Evolutionary conservation across 495 filamentous ascomycete species (phyloP), one percentile per base, ranked within the genome.

Genomic region (Physcia stellaris): DNA sequence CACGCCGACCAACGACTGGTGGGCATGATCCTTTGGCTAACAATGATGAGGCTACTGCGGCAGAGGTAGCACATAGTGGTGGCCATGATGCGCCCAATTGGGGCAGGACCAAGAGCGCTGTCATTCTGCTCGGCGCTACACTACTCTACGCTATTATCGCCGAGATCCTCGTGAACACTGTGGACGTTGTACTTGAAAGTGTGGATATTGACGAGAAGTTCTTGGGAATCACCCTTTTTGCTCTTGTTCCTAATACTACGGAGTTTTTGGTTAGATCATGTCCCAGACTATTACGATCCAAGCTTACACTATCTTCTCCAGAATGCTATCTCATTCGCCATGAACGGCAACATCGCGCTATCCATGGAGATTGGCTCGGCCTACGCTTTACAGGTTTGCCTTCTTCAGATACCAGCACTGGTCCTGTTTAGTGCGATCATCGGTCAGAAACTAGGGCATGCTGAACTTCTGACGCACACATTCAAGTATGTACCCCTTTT

Each of bases 271-370:
- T 90, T 73, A 59, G 76, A 55, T 39, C 21, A 16, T n/a, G 27
- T 12, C 30, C 17, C 32, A 38, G 29, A 18, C 21, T 22, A 22
- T 27, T 22, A 7, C 28, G 31, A 36, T 12, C 24, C 28, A 18
- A n/a, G 6, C 11, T 9, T 30, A 15, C 17, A 18, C 5, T 18
- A 18, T 43, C 20, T 37, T 7, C 35, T 36, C 32, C 51, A 90
- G 83, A 99, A 99, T 55, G 90, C 92, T 52, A 96, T 99, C 40
- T 94, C 86, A 2, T 99, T 99, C 57, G 90, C 90, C 30, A 99
- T 99, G 92, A 96, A 99, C 50, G 90, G 90, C n/a, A 99, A 99
- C 59, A 96, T 99, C 53, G 90, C 90, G 0, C 68, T 99, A 19
- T 93, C 85, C 29, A 96, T 99, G 92, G 90, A 99, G 55, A 96